These are phyloP conservation scores for Termitomyces sp. DNA, from an alignment of 768 basidiomycete species.

Conservation along the genomic window DNA sequence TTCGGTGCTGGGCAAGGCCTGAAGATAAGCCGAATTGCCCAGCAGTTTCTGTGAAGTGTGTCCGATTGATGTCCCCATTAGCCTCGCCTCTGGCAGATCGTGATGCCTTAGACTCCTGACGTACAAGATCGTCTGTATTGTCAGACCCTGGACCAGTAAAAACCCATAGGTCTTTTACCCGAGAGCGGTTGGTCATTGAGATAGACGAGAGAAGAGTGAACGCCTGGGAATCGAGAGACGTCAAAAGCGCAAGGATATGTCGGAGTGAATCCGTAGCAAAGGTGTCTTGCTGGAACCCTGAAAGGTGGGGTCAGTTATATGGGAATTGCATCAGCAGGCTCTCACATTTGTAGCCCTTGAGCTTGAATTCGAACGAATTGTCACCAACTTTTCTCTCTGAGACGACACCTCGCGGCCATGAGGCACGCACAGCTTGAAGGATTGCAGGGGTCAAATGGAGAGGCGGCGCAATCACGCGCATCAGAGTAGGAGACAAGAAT, in stretches of 20 bases:
- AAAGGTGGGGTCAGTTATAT: background rate
- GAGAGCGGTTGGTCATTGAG: slow-evolving; percentile 68
- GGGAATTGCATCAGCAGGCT: slow-evolving; percentile 19
- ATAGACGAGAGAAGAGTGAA: slow-evolving; percentile 70
- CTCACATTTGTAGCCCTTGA: slow-evolving; percentile 78
- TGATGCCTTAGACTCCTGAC: slow-evolving; percentile 31
- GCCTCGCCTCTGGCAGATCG: slow-evolving; percentile 26
- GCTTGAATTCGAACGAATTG: slow-evolving; percentile 74
- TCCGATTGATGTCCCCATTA: slow-evolving; percentile 22
- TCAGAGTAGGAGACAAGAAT: slow-evolving; percentile 61
- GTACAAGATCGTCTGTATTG: slow-evolving; percentile 28
- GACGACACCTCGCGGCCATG: slow-evolving; percentile 80
- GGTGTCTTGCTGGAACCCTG: slow-evolving; percentile 78
- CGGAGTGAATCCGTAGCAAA: slow-evolving; percentile 72
- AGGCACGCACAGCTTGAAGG: slow-evolving; percentile 70
- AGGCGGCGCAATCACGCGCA: slow-evolving; percentile 78
- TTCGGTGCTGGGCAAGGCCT: slow-evolving; percentile 31
- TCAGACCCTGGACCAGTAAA: slow-evolving; percentile 55
- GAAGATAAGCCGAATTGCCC: slow-evolving; percentile 11
- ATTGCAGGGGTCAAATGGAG: slow-evolving; percentile 77
- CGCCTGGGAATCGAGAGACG: slow-evolving; percentile 64
- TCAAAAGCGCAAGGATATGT: slow-evolving; percentile 66
- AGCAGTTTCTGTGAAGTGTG: slow-evolving; percentile 16
- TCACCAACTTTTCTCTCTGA: slow-evolving; percentile 75
- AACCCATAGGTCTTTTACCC: slow-evolving; percentile 77